Evolutionary conservation across 2,329 filamentous ascomycete species (phyloP), one percentile per base, ranked within the genome.

Genomic region (Chaetomium strumarium): DNA sequence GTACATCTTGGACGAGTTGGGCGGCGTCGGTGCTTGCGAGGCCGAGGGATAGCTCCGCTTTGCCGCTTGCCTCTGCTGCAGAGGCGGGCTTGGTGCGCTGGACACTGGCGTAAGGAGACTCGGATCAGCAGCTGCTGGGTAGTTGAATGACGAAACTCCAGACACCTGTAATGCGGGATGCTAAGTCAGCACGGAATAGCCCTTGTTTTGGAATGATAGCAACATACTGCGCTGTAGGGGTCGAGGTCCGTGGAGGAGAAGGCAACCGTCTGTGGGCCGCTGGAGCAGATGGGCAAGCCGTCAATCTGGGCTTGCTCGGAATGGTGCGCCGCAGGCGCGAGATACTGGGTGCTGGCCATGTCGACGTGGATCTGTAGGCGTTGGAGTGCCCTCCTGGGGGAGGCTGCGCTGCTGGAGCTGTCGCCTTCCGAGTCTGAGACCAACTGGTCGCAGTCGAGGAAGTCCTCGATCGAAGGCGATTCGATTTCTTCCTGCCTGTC

Each of bases 21-120:
- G 73, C 40, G 77, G 75, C 10, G 74, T 76, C 34, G 72, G 74
- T 49, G 74, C 73, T 55, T 77, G 75, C 8, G 69, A 62, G 39
- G 61, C 66, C 30, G 69, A 60, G 33, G 64, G 62, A 56, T 75
- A 76, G 29, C 68, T 64, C 52, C 67, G 65, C 58, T 76, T 75
- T 37, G 55, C 33, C 13, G 61, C 52, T 49, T 65, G 64, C 47
- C 67, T 68, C 51, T 77, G 73, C 49, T 71, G 68, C 40, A 77
- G 59, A 45, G 73, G 72, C 49, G 77, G 77, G 31, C 77, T 80
- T 29, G 67, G 71, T 51, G 70, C 68, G 44, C 68, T 68, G 43
- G 77, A 79, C n/a, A 73, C 72, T 24, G 78, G 77, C n/a, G 77
- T 78, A 45, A 77, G 65, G 51, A 79, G 67, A 41, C 67, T 69